These are phyloP conservation scores for Lactifluus subvellereus DNA, from an alignment of 768 basidiomycete species.

Conservation along the genomic window DNA sequence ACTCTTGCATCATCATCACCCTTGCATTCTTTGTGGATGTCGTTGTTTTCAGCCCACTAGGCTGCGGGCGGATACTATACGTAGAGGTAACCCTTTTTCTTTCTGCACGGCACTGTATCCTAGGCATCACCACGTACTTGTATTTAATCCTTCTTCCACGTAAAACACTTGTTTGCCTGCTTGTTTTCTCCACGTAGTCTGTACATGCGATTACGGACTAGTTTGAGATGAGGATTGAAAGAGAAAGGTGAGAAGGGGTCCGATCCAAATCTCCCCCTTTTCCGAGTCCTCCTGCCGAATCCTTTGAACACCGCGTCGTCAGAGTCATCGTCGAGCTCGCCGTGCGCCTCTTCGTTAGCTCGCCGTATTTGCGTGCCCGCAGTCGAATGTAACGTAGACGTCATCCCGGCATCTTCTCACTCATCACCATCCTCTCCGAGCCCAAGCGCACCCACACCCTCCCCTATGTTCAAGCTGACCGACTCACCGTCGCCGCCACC, in stretches of 20 bases:
- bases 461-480: not conserved
- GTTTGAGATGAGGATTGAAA: no score
- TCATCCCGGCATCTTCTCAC: constrained; percentile 15
- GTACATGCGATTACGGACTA: no score
- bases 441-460: not conserved
- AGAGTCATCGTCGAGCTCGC: constrained; percentile 53
- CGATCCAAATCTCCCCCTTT: constrained; percentile 17
- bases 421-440: not conserved
- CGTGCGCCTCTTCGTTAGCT: constrained; percentile 11
- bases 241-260: not conserved
- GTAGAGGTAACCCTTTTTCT: constrained; percentile 1
- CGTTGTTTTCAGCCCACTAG: not conserved
- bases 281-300: constrained; percentile 36
- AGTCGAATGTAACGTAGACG: constrained; percentile 27
- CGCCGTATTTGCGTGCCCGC: constrained; percentile 26
- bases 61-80: not conserved
- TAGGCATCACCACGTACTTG: constrained; percentile 8
- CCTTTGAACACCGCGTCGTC: constrained; percentile 65
- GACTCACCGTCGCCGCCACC: not conserved
- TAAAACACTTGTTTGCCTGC: not conserved
- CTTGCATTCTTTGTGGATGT: not conserved
- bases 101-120: constrained; percentile 15
- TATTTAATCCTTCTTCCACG: not conserved
- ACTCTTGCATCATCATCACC: not conserved
- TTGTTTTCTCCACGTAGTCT: not conserved